Evolutionary conservation across 805 yeast species (phyloP), one percentile per base, ranked within the genome.

Genomic region (Metschnikowia corniflorae): DNA sequence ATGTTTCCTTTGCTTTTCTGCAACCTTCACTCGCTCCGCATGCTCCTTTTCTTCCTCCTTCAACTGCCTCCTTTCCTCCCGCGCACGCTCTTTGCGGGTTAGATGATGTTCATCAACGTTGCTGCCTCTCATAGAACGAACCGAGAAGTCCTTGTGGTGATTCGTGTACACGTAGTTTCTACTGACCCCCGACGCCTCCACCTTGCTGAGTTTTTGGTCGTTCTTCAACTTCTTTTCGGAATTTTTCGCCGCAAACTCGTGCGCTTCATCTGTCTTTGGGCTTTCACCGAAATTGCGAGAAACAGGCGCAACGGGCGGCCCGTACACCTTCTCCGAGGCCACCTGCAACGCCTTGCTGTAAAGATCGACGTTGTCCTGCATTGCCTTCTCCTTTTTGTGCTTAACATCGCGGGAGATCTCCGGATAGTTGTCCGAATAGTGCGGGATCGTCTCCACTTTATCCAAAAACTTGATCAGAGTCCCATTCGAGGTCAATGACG

Each of bases 291-390:
- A 33, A 15, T 28, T 16, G 8, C 33, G 37, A n/a, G 24, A 21
- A n/a, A n/a, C 12, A n/a, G n/a, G n/a, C n/a, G n/a, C n/a, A n/a
- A n/a, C n/a, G 18, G 26, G 41, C 16, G 33, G 26, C 5, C 80
- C 81, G 49, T 77, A 77, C 1, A 79, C 83, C 40, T 67, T 76
- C 41, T 65, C 68, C 53, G 69, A 61, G 0, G 86, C 85, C 10
- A 73, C 71, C 44, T 71, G 72, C 42, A 71, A 62, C 0, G 85
- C 85, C 44, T 61, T 61, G 15, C 65, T 66, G 47, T 78, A 79
- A 65, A 77, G 62, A 43, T 78, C 81, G 26, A 68, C 73, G 16
- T 71, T 71, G 18, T 74, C 54, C 27, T 56, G 46, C 28, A 31
- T 31, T 22, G 29, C 40, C 33, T 36, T 32, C 26, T 45, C 33